Percentiles rank a stretch among this genome's conserved stretches.
These are phyloP conservation scores for Tephrocybe sp. DNA, from an alignment of 768 basidiomycete species.

Conservation along the genomic window DNA sequence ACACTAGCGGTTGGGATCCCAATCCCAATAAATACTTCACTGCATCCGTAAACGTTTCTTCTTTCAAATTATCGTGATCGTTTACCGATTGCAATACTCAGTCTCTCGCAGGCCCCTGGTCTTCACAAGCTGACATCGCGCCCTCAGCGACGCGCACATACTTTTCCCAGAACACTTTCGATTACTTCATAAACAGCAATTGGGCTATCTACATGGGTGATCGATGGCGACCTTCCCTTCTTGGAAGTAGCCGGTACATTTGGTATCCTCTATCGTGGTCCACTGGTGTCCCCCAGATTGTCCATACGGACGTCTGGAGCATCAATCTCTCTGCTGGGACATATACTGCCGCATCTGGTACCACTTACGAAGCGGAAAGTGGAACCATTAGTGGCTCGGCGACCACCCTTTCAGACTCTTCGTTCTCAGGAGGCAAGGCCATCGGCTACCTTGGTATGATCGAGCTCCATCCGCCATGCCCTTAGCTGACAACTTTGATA, in stretches of 20 bases:
- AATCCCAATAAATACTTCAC: slow-evolving; percentile 62
- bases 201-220: slow-evolving; percentile 62
- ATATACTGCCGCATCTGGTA: slow-evolving; percentile 47
- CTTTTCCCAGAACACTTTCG: slow-evolving; percentile 60
- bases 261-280: slow-evolving; percentile 61
- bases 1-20: slow-evolving; percentile 57
- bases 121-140: slow-evolving; percentile 54
- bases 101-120: slow-evolving; percentile 56
- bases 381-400: slow-evolving; percentile 49
- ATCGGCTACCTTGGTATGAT: slow-evolving; percentile 55
- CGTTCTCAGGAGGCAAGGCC: slow-evolving; percentile 51
- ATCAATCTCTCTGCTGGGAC: slow-evolving; percentile 49
- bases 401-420: slow-evolving; percentile 36
- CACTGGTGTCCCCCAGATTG: slow-evolving; percentile 50
- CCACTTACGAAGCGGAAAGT: slow-evolving; percentile 53
- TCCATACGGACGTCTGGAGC: slow-evolving; percentile 57
- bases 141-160: slow-evolving; percentile 50
- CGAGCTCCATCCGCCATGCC: background rate
- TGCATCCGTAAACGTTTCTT: slow-evolving; percentile 36
- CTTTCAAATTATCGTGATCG: background rate
- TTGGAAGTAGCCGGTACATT: slow-evolving; percentile 58
- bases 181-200: slow-evolving; percentile 45
- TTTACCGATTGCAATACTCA: slow-evolving; percentile 18
- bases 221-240: slow-evolving; percentile 51
- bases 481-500: background rate